phyloP scores from a whole-genome alignment of 2,329 filamentous ascomycete genomes.

The Colletotrichum tamarilloi region DNA sequence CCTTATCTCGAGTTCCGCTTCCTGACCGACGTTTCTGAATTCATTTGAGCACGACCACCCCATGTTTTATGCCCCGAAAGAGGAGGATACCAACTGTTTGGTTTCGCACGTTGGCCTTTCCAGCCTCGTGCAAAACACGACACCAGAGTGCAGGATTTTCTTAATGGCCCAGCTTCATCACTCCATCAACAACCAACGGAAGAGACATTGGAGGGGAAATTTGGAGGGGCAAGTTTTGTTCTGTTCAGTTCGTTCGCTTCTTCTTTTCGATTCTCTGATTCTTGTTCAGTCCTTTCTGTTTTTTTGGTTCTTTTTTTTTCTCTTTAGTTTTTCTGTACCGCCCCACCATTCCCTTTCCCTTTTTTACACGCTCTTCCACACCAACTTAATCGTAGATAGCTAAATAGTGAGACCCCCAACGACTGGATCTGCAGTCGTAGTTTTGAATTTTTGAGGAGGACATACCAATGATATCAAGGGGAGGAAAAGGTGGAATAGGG shows the following conservation, averaged over 20 bases:
- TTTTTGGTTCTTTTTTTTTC: not conserved
- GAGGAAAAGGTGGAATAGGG: slow-evolving; percentile 32
- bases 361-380: not conserved
- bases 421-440: not conserved
- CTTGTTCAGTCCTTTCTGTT: not conserved
- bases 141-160: not conserved
- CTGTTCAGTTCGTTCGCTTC: not conserved
- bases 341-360: not conserved
- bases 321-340: not conserved
- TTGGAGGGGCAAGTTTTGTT: not conserved
- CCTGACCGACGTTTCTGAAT: not conserved
- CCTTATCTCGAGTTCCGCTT: not conserved
- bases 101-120: slow-evolving; percentile 1
- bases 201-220: slow-evolving; percentile 10
- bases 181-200: slow-evolving; percentile 5
- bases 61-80: slow-evolving; percentile 22
- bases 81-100: slow-evolving; percentile 14
- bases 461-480: slow-evolving; percentile 37
- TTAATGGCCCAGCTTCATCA: slow-evolving; percentile 7
- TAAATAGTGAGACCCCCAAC: slow-evolving; percentile 18
- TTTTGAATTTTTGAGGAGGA: slow-evolving; percentile 29
- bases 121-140: slow-evolving; percentile 13
- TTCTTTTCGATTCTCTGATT: slow-evolving; percentile 1
- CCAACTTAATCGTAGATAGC: slow-evolving; percentile 34
- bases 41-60: slow-evolving; percentile 3